Base-by-base conservation (phyloP, 164 flowering plant genomes). In the Saururus chinensis region DNA sequence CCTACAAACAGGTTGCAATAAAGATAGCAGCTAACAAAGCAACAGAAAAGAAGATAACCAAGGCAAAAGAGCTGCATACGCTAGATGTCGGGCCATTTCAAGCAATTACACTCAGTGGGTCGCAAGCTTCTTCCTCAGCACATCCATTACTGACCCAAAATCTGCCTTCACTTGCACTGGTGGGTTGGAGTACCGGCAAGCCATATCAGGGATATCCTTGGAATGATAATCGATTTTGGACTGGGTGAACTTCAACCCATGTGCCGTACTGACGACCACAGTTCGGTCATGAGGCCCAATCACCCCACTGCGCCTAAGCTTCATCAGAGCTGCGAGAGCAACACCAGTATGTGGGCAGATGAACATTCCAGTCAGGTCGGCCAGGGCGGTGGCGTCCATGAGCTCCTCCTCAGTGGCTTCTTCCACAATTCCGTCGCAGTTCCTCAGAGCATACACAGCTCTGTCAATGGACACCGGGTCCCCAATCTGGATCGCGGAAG, bases 201-300 rank as follows among this genome's bases (percentile, higher is more conserved):
- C 81, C 85, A 86, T 75, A 26, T 81, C 87, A 3, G 75, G 64
- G 21, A 86, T 84, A 19, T 51, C 68, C 68, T 76, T 78, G 0
- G 87, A 84, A 61, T 91, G 98, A 64, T 91, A 88, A 62, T 77
- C 98, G 40, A 79, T 69, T 83, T 91, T 91, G 4, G 95, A 81
- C 63, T 91, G 95, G 1, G 98, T 87, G 58, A 91, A 91, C 63
- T 91, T 87, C 77, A 91, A 68, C 25, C 98, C 98, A 66, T 91
- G 98, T 51, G 98, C 96, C 0, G 96, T 91, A 61, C 92, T 91
- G n/a, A 91, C 92, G 61, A 91, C 96, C 68, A 91, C 96, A 0
- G 95, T 84, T 73, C 87, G 66, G 51, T 91, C 96, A 0, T 70
- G 77, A 0, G 80, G 79, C 17, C 66, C 74, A 19, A 91, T 87